Conservation (phyloP, 2,329 filamentous ascomycete genomes). For the Colletotrichum lupini region DNA sequence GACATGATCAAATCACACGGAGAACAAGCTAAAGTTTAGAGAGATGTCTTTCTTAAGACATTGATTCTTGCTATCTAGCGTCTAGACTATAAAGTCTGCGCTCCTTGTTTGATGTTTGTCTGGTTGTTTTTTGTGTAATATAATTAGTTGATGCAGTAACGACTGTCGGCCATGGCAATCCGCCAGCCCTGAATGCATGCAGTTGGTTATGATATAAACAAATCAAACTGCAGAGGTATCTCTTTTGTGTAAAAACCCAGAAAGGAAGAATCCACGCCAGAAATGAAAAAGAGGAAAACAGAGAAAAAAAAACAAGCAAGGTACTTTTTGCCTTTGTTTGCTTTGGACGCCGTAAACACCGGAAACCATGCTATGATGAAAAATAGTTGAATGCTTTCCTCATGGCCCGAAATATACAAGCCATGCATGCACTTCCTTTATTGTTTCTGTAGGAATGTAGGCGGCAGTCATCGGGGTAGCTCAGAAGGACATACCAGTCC, state of each 20-base stretch:
- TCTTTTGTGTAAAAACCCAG: not conserved
- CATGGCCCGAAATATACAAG: slow-evolving; percentile 16
- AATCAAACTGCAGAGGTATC: not conserved
- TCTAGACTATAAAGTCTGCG: not conserved
- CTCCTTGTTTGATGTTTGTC: not conserved
- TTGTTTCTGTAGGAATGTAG: not conserved
- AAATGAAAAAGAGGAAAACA: not conserved
- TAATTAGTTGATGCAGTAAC: slow-evolving; percentile 14
- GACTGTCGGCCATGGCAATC: not conserved
- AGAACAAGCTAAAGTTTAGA: not conserved
- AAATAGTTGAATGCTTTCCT: slow-evolving; percentile 5
- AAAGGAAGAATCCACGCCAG: not conserved
- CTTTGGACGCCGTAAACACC: slow-evolving; percentile 30
- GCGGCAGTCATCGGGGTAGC: not conserved
- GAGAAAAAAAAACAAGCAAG: not conserved
- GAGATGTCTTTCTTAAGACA: not conserved
- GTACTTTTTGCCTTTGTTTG: slow-evolving; percentile 4
- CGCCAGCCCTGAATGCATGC: not conserved
- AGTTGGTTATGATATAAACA: not conserved
- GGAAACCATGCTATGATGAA: slow-evolving; percentile 20
- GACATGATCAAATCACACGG: not conserved
- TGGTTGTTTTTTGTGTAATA: not conserved
- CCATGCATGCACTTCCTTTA: slow-evolving; percentile 1
- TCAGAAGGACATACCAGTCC: slow-evolving; percentile 58
- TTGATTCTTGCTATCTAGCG: not conserved